These are phyloP conservation scores for Pilobolus umbonatus DNA, from an alignment of 192 early-diverging fungal species.

Conservation along the genomic window DNA sequence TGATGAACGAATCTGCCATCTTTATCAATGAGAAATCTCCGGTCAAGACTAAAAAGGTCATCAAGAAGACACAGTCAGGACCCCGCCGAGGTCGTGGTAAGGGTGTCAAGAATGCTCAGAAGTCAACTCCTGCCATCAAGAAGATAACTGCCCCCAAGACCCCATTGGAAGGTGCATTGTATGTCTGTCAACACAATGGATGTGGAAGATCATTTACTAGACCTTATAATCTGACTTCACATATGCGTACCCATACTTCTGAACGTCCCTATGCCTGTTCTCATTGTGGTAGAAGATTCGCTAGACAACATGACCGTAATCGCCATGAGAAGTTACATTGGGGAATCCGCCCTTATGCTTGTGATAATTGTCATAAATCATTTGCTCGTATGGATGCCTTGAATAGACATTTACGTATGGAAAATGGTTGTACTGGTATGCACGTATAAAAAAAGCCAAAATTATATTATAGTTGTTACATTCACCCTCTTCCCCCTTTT, in stretches of 20 bases:
- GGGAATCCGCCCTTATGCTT: slow-evolving; percentile 66
- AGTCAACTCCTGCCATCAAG: background rate
- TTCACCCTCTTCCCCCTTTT: too few species aligned
- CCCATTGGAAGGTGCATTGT: slow-evolving; percentile 6
- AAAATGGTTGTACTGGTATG: slow-evolving; percentile 24
- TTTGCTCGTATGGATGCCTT: slow-evolving; percentile 76
- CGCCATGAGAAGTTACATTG: slow-evolving; percentile 73
- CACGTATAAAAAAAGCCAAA: slow-evolving; percentile 8
- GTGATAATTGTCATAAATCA: slow-evolving; percentile 60
- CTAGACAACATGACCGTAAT: slow-evolving; percentile 87
- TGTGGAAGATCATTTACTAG: slow-evolving; percentile 69
- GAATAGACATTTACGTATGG: slow-evolving; percentile 49
- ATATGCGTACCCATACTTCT: slow-evolving; percentile 67
- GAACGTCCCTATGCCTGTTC: slow-evolving; percentile 69
- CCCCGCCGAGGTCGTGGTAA: slow-evolving; percentile 9
- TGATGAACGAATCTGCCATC: background rate
- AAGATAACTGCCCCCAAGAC: background rate
- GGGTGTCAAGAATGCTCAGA: slow-evolving; percentile 3
- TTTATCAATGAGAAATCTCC: too few species aligned
- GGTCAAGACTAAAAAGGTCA: slow-evolving; percentile 1
- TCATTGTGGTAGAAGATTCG: slow-evolving; percentile 72
- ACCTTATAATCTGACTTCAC: slow-evolving; percentile 72
- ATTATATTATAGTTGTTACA: too few species aligned
- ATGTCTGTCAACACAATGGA: slow-evolving; percentile 23
- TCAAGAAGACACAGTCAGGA: background rate